Conservation (phyloP, 306 rosid species). For the Carpinus viminea region DNA sequence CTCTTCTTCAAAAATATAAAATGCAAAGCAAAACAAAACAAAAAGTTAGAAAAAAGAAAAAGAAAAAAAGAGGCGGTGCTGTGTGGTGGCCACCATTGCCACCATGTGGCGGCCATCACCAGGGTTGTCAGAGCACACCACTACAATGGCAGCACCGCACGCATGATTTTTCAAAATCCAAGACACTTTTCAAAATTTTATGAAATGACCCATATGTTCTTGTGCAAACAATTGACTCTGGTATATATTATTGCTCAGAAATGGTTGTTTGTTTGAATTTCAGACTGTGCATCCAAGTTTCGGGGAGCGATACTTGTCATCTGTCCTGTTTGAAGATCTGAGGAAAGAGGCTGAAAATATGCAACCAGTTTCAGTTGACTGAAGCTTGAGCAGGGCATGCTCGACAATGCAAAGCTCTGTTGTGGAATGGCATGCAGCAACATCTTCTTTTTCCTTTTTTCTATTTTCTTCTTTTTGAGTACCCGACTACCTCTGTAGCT, state of each 20-base stretch:
- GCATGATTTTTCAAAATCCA: too few species aligned
- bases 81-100: too few species aligned
- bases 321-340: conserved; percentile 81
- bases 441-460: not conserved
- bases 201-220: not conserved
- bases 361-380: conserved; percentile 94
- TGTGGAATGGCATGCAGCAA: conserved; percentile 28
- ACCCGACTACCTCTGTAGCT: not conserved
- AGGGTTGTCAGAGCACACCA: too few species aligned
- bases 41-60: too few species aligned
- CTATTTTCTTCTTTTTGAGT: not conserved
- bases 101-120: too few species aligned
- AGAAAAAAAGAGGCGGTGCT: too few species aligned
- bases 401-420: conserved; percentile 1
- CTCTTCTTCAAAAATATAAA: too few species aligned
- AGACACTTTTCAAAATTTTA: too few species aligned
- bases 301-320: conserved; percentile 92
- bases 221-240: not conserved
- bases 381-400: not conserved
- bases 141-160: too few species aligned
- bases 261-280: conserved; percentile 29
- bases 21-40: too few species aligned
- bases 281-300: conserved; percentile 96
- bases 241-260: not conserved
- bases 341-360: conserved; percentile 87